A percentile compares a stretch with the other conserved stretches of the same genome.
Evolutionary conservation across 2,329 filamentous ascomycete species (phyloP).

Genomic region (Geosmithia putterillii): DNA sequence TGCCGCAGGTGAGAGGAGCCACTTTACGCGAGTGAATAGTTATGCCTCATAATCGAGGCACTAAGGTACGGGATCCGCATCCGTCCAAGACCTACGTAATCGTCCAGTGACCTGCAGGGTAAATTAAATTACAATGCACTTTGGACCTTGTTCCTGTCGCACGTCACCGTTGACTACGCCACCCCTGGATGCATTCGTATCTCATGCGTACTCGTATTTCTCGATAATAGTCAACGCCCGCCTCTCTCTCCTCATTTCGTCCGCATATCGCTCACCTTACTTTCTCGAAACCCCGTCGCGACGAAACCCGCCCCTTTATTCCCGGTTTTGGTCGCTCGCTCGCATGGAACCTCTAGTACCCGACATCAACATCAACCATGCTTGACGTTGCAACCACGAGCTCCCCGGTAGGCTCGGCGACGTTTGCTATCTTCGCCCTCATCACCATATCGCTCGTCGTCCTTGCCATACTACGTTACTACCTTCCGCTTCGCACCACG

Average conservation of each 20-base stretch:
- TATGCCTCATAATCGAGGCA: not conserved
- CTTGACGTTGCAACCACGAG: conserved; percentile 33
- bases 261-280: too few relatives aligned
- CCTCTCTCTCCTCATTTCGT: too few relatives aligned
- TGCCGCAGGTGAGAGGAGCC: not conserved
- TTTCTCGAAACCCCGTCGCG: too few relatives aligned
- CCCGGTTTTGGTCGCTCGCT: not conserved
- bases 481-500: conserved; percentile 79
- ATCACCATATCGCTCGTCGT: conserved; percentile 63
- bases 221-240: not conserved
- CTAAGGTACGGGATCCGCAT: not conserved
- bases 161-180: not conserved
- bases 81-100: not conserved
- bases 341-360: conserved; percentile 1
- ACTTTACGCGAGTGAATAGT: not conserved
- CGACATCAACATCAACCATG: conserved; percentile 8
- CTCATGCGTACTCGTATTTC: too few relatives aligned
- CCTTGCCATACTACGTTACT: conserved; percentile 77
- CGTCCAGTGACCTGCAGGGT: not conserved
- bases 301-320: too few relatives aligned
- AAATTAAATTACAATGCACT: not conserved
- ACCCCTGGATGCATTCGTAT: not conserved
- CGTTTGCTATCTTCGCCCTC: conserved; percentile 65
- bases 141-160: not conserved
- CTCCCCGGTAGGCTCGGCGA: conserved; percentile 62